Percentiles rank a stretch among this genome's conserved stretches.
Evolutionary conservation across 495 filamentous ascomycete species (phyloP).

Genomic region (Lentithecium fluviatile): DNA sequence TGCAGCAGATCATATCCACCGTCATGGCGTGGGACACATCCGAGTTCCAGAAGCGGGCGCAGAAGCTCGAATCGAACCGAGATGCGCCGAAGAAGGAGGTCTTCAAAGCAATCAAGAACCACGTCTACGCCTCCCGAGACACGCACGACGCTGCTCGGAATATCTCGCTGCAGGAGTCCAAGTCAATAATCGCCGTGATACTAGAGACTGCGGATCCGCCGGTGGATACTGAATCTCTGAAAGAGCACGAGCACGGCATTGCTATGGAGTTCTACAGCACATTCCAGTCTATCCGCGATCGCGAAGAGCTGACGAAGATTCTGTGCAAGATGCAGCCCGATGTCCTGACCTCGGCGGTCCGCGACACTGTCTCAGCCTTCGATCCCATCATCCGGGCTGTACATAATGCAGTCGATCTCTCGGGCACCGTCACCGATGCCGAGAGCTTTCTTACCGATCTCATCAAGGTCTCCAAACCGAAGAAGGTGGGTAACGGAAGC

Average conservation of each 20-base stretch:
- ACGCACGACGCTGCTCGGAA: constrained; percentile 50
- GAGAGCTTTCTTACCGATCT: constrained; percentile 62
- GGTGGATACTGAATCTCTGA: constrained; percentile 40
- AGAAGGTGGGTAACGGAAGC: constrained; percentile 22
- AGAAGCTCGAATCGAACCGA: constrained; percentile 53
- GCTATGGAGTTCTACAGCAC: constrained; percentile 60
- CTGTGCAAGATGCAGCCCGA: constrained; percentile 61
- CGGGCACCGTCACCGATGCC: constrained; percentile 55
- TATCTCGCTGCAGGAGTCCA: constrained; percentile 35
- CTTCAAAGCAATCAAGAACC: constrained; percentile 50
- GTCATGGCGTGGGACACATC: constrained; percentile 60
- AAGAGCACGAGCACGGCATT: constrained; percentile 52
- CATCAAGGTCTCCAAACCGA: constrained; percentile 49
- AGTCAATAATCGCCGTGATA: constrained; percentile 56
- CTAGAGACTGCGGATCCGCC: constrained; percentile 41
- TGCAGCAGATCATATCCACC: constrained; percentile 65
- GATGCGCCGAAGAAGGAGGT: constrained; percentile 51
- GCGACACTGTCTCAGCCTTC: constrained; percentile 57
- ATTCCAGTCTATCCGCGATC: constrained; percentile 59
- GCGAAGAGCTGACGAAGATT: constrained; percentile 56
- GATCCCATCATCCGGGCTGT: constrained; percentile 65
- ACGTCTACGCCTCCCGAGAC: constrained; percentile 47
- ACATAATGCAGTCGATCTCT: constrained; percentile 64
- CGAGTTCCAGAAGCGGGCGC: constrained; percentile 55
- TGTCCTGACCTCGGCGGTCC: constrained; percentile 56